Percentiles rank a stretch among this genome's conserved stretches.
phyloP scores from a whole-genome alignment of 306 rosid species.

The apple (Malus domestica) region ASM211411v1 NC_041791.1:37453001-37453500 shows the following conservation, averaged over 20 bases:
- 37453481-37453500: conserved; percentile 57
- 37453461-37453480: conserved; percentile 94
- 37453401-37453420: conserved; percentile 53
- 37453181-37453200: conserved; percentile 84
- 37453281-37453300: conserved; percentile 6
- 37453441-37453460: conserved; percentile 80
- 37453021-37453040: conserved; percentile 21
- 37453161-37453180: conserved; percentile 76
- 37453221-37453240: conserved; percentile 90
- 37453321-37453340: too few species aligned
- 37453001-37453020: conserved; percentile 10
- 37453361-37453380: not conserved
- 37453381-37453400: not conserved
- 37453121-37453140: conserved; percentile 68
- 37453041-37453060: conserved; percentile 18
- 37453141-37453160: conserved; percentile 74
- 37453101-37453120: conserved; percentile 51
- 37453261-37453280: conserved; percentile 52
- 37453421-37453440: conserved; percentile 77
- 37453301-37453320: too few species aligned
- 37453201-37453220: conserved; percentile 89
- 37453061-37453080: conserved; percentile 4
- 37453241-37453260: conserved; percentile 86
- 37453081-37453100: conserved; percentile 1
- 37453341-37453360: too few species aligned